A percentile compares a stretch with the other conserved stretches of the same genome.
Evolutionary conservation across 225 moss, liverwort and hornwort genomes (phyloP).

Genomic region (Marchantia polymorpha): DNA sequence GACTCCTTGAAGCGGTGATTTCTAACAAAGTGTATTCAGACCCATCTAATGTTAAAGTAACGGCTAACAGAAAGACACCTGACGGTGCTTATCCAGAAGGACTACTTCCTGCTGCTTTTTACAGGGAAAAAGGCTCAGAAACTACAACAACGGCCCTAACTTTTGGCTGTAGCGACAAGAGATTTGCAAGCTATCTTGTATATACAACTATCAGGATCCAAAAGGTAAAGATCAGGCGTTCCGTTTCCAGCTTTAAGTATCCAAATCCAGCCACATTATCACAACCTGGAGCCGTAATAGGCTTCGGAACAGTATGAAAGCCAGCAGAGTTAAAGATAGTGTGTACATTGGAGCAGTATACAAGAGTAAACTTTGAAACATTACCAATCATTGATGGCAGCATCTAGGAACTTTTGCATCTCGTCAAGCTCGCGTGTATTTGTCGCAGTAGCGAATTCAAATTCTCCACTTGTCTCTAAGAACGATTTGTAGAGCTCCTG

Average conservation of each 20-base stretch:
- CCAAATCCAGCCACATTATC: background rate
- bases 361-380: background rate
- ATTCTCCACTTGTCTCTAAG: conserved; percentile 70
- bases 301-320: background rate
- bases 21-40: background rate
- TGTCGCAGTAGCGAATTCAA: conserved; percentile 84
- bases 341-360: background rate
- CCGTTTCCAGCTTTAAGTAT: background rate
- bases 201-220: background rate
- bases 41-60: background rate
- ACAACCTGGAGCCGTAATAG: too few relatives aligned
- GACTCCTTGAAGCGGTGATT: background rate
- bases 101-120: background rate
- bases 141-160: background rate
- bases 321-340: background rate
- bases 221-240: too few relatives aligned
- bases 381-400: conserved; percentile 67
- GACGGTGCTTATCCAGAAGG: background rate
- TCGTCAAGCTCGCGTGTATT: conserved; percentile 92
- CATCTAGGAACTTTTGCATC: conserved; percentile 90
- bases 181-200: background rate
- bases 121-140: background rate
- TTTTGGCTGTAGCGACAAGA: background rate
- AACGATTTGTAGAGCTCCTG: conserved; percentile 90
- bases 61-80: background rate